Evolutionary conservation across 1,284 basidiomycete species (phyloP), one percentile per base, ranked within the genome.

Genomic region (Ceratobasidium sp.): DNA sequence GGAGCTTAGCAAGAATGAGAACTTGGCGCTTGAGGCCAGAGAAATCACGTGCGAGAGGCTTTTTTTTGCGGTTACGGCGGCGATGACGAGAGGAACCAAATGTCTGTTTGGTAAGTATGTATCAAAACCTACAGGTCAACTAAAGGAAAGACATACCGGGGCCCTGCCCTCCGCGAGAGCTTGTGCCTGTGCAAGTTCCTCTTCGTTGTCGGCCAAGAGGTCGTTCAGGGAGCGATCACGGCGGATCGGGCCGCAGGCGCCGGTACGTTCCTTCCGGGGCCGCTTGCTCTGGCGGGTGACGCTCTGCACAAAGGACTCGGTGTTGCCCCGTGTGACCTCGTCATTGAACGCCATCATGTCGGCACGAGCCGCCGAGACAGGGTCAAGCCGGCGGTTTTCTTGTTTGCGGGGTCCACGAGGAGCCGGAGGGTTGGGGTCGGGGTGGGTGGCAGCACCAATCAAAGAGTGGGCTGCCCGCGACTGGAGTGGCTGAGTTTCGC

Each of bases 61-160:
- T 73, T 60, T 46, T 46, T 73, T 73, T 73, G 44, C 70, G 59
- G 16, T 52, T 52, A 23, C 65, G 65, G 50, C 46, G 65, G 27
- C 65, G 50, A 18, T 38, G 62, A 44, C 38, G 38, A 38, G 38
- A 38, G 38, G 38, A 38, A 38, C 38, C 38, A 8, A 8, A 38
- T 38, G 8, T 38, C 38, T 38, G 38, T 38, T 38, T 38, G 38
- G 38, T 38, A 38, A 38, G 38, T 38, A 38, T 38, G 38, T 8
- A 38, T 38, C 38, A 38, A 38, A 38, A 38, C 38, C 38, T 38
- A 38, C 38, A 38, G 38, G 38, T 38, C 8, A 8, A 38, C 3
- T 38, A 38, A 38, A 44, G 41, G 8, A 3, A 65, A 44, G 23
- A 65, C 62, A n/a, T n/a, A 65, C 62, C 18, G 62, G 62, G 62